Conservation (phyloP, 805 yeast genomes). For the Starmerella bombicola region DNA sequence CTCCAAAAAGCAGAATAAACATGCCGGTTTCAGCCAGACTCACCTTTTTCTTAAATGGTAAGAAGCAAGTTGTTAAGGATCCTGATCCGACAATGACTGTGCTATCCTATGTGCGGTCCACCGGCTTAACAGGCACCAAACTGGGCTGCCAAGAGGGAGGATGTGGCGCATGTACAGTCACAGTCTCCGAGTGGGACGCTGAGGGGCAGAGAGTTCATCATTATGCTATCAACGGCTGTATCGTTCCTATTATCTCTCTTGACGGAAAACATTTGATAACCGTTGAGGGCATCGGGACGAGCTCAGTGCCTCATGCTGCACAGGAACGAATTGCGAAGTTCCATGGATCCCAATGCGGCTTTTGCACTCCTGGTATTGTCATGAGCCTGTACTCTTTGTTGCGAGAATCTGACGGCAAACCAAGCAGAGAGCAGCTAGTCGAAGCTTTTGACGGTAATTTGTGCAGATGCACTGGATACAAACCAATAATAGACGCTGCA, state of each 20-base stretch:
- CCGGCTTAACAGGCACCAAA: constrained; percentile 35
- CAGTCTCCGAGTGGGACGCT: constrained; percentile 30
- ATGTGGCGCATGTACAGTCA: constrained; percentile 41
- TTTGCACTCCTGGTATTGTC: constrained; percentile 41
- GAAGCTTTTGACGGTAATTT: constrained; percentile 39
- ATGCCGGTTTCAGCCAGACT: constrained; percentile 4
- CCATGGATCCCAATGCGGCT: constrained; percentile 42
- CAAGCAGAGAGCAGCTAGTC: constrained; percentile 32
- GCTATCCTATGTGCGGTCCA: constrained; percentile 33
- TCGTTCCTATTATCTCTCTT: constrained; percentile 35
- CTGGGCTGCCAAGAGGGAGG: constrained; percentile 42
- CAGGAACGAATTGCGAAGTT: constrained; percentile 39
- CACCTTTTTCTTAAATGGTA: constrained; percentile 34
- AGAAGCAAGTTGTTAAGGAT: constrained; percentile 28
- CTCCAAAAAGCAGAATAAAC: too few relatives aligned
- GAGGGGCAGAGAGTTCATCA: constrained; percentile 25
- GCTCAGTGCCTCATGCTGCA: constrained; percentile 36
- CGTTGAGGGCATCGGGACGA: constrained; percentile 37
- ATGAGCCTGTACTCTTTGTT: constrained; percentile 37
- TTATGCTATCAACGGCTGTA: constrained; percentile 37
- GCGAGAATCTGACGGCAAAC: constrained; percentile 31
- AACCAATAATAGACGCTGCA: constrained; percentile 39
- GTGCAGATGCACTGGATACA: constrained; percentile 41
- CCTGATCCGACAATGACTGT: constrained; percentile 37
- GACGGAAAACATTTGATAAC: constrained; percentile 39